phyloP scores from a whole-genome alignment of 164 flowering plant genomes.

The Tetrastigma voinierianum region DNA sequence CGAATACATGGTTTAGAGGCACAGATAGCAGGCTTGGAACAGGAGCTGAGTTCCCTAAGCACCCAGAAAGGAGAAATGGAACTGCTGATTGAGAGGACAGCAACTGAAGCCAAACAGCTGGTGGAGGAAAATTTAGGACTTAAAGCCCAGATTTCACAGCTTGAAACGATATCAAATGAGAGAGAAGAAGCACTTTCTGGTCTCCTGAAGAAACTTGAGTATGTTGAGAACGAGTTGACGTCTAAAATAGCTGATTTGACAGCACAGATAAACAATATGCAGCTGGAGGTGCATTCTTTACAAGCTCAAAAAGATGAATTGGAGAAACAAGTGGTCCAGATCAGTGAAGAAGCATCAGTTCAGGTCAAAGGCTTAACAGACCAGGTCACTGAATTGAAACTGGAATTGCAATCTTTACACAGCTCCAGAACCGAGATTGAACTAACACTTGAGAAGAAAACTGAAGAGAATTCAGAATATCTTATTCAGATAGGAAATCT shows the following conservation, averaged over 20 bases:
- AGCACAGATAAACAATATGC: constrained; percentile 22
- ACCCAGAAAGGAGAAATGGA: constrained; percentile 33
- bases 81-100: constrained; percentile 27
- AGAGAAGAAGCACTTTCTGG: constrained; percentile 28
- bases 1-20: constrained; percentile 22
- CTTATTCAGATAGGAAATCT: constrained; percentile 36
- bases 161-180: constrained; percentile 29
- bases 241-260: constrained; percentile 31
- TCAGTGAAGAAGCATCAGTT: constrained; percentile 28
- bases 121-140: constrained; percentile 26
- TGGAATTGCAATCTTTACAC: constrained; percentile 25
- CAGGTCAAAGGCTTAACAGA: constrained; percentile 24
- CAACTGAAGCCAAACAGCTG: constrained; percentile 28
- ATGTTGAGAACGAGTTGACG: constrained; percentile 28
- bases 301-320: constrained; percentile 32
- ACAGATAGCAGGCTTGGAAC: constrained; percentile 29
- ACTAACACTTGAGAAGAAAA: constrained; percentile 31
- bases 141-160: constrained; percentile 26
- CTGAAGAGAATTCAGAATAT: constrained; percentile 32
- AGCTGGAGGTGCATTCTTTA: constrained; percentile 18
- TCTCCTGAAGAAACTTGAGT: constrained; percentile 32
- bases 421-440: constrained; percentile 33
- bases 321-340: constrained; percentile 30
- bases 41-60: constrained; percentile 32
- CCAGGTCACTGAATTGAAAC: constrained; percentile 25